Evolutionary conservation across 2,329 filamentous ascomycete genomes (phyloP).

Genomic region (Cladosporium sp.): DNA sequence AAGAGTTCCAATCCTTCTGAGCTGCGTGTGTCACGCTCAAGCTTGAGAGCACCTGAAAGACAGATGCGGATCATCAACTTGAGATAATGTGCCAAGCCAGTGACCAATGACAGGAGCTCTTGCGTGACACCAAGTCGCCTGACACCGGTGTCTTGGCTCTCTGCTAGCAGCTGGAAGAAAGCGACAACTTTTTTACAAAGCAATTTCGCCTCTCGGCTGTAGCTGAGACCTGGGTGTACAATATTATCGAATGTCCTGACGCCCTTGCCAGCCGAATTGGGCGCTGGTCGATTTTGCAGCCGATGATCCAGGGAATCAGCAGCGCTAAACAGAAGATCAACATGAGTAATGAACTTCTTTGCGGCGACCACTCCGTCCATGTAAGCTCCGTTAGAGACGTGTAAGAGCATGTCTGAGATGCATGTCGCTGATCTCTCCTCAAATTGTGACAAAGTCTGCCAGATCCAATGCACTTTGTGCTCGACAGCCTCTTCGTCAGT

Average conservation of each 20-base stretch:
- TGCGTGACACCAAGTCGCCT: constrained; percentile 93
- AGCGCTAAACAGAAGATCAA: constrained; percentile 85
- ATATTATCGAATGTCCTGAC: constrained; percentile 31
- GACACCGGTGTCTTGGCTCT: constrained; percentile 86
- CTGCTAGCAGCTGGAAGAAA: constrained; percentile 92
- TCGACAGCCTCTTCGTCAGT: constrained; percentile 91
- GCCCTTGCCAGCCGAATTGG: constrained; percentile 21
- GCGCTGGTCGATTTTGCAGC: constrained; percentile 47
- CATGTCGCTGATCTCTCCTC: constrained; percentile 97
- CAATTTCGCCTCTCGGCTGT: constrained; percentile 92
- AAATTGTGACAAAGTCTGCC: constrained; percentile 94
- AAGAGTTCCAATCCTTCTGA: constrained; percentile 76
- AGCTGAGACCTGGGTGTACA: constrained; percentile 66
- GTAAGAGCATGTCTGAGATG: constrained; percentile 97
- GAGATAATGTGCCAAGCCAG: constrained; percentile 91
- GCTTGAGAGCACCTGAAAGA: constrained; percentile 83
- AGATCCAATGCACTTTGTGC: constrained; percentile 95
- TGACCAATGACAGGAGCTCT: constrained; percentile 94
- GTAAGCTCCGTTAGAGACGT: constrained; percentile 96
- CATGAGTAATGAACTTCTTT: constrained; percentile 92
- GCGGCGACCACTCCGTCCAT: constrained; percentile 92
- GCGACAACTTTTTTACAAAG: constrained; percentile 99
- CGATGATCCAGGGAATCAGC: constrained; percentile 78
- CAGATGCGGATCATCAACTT: constrained; percentile 97
- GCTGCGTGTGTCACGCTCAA: constrained; percentile 77